Evolutionary conservation across 2,329 filamentous ascomycete genomes (phyloP).

Genomic region (Neofusicoccum sp.): DNA sequence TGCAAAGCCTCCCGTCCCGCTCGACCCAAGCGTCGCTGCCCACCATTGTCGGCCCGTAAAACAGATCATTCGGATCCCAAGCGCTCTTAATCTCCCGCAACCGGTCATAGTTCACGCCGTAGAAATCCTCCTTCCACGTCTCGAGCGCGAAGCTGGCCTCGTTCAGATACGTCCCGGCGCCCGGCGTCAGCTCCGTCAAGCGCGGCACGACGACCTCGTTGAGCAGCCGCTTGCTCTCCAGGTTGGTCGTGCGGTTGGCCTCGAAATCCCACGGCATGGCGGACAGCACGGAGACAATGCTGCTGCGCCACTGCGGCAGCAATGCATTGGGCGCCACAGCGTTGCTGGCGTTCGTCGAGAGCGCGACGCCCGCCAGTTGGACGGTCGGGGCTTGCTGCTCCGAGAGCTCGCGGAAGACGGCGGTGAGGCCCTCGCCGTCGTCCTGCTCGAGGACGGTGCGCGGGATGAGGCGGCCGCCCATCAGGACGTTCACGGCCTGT

Average conservation of each 20-base stretch:
- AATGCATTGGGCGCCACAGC: constrained; percentile 22
- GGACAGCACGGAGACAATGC: background rate
- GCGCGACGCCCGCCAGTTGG: background rate
- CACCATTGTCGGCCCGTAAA: constrained; percentile 25
- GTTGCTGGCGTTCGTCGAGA: background rate
- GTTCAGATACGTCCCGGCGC: constrained; percentile 25
- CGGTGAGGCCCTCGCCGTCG: background rate
- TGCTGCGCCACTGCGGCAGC: constrained; percentile 25
- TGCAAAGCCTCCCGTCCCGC: constrained; percentile 22
- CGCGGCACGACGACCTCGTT: background rate
- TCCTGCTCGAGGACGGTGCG: constrained; percentile 1
- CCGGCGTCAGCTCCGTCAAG: constrained; percentile 28
- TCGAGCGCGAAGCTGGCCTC: background rate
- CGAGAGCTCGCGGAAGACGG: background rate
- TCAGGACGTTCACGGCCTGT: background rate
- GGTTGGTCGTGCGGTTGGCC: background rate
- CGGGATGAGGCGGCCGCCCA: constrained; percentile 21
- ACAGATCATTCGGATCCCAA: constrained; percentile 25
- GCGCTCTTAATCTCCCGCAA: constrained; percentile 25
- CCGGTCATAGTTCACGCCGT: constrained; percentile 24
- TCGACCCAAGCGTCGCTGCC: constrained; percentile 28
- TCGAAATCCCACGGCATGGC: background rate
- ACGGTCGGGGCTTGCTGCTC: background rate
- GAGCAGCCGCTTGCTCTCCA: background rate
- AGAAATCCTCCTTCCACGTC: constrained; percentile 7